Evolutionary conservation across 2,329 filamentous ascomycete genomes (phyloP).

Genomic region (Ascochyta viciae-villosae): DNA sequence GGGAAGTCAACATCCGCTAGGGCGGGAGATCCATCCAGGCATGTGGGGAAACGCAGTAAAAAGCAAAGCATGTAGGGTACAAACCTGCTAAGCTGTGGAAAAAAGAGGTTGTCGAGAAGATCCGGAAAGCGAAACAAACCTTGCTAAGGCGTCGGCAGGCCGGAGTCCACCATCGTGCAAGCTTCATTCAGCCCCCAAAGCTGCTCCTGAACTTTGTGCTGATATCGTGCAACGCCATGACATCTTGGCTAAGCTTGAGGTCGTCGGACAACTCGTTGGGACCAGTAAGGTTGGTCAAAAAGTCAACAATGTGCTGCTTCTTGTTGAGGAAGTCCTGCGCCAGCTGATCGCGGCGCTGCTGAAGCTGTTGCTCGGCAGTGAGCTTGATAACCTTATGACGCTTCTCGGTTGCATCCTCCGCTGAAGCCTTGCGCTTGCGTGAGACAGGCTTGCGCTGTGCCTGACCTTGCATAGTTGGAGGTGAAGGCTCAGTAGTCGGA

Average conservation of each 20-base stretch:
- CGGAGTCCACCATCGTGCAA: constrained; percentile 21
- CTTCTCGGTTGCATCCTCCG: constrained; percentile 43
- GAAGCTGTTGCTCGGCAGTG: constrained; percentile 43
- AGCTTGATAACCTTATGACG: constrained; percentile 42
- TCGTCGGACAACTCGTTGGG: constrained; percentile 46
- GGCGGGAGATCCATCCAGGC: constrained; percentile 33
- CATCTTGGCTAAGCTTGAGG: constrained; percentile 46
- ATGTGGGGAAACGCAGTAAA: constrained; percentile 28
- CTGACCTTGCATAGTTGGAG: constrained; percentile 33
- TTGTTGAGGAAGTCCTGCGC: constrained; percentile 42
- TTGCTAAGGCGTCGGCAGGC: constrained; percentile 31
- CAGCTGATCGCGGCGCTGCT: constrained; percentile 41
- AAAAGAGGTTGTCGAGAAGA: constrained; percentile 26
- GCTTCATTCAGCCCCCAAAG: constrained; percentile 42
- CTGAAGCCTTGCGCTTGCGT: constrained; percentile 46
- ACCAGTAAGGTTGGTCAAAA: constrained; percentile 38
- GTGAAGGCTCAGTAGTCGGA: constrained; percentile 42
- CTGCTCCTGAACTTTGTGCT: constrained; percentile 42
- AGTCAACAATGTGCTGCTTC: constrained; percentile 46
- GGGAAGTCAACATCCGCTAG: constrained; percentile 34
- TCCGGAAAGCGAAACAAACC: constrained; percentile 42
- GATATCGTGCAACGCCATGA: constrained; percentile 45
- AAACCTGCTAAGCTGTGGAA: constrained; percentile 27
- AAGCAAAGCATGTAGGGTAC: constrained; percentile 31
- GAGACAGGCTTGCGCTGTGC: constrained; percentile 35